Evolutionary conservation across 306 rosid genomes (phyloP).

Genomic region (Lagenaria siceraria): DNA sequence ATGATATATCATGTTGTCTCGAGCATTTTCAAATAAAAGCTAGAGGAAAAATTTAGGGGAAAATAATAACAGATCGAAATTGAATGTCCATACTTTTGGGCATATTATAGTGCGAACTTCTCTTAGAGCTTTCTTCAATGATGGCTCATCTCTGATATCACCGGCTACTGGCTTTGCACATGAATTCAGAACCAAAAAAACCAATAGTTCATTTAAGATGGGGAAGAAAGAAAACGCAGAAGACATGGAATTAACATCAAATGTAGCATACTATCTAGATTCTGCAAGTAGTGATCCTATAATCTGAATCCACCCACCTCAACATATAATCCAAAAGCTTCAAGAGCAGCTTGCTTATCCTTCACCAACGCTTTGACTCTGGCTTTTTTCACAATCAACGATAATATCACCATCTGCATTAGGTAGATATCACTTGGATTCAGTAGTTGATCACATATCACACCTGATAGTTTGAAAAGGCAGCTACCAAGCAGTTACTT

Average conservation of each 20-base stretch:
- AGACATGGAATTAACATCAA: constrained; percentile 1
- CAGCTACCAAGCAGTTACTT: neutral
- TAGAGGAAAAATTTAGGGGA: neutral
- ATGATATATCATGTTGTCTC: neutral
- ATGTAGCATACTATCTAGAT: neutral
- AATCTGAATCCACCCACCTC: constrained; percentile 43
- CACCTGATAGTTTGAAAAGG: neutral
- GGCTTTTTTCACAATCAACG: constrained; percentile 67
- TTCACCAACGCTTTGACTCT: constrained; percentile 75
- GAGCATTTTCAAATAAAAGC: neutral
- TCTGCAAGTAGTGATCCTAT: neutral
- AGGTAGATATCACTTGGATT: constrained; percentile 13
- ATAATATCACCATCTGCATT: constrained; percentile 80
- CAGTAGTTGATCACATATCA: neutral
- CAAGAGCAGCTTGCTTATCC: constrained; percentile 78
- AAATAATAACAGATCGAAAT: neutral
- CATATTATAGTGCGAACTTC: constrained; percentile 81
- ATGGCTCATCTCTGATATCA: constrained; percentile 50
- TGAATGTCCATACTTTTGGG: constrained; percentile 53
- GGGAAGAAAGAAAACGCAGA: neutral
- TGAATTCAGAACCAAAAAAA: constrained; percentile 12
- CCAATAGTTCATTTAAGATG: constrained; percentile 8
- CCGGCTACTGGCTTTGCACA: constrained; percentile 54
- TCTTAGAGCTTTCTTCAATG: constrained; percentile 54
- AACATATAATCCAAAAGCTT: constrained; percentile 87